These are phyloP conservation scores for Neoascochyta sp. DNA, from an alignment of 2,329 filamentous ascomycete species.

Conservation along the genomic window DNA sequence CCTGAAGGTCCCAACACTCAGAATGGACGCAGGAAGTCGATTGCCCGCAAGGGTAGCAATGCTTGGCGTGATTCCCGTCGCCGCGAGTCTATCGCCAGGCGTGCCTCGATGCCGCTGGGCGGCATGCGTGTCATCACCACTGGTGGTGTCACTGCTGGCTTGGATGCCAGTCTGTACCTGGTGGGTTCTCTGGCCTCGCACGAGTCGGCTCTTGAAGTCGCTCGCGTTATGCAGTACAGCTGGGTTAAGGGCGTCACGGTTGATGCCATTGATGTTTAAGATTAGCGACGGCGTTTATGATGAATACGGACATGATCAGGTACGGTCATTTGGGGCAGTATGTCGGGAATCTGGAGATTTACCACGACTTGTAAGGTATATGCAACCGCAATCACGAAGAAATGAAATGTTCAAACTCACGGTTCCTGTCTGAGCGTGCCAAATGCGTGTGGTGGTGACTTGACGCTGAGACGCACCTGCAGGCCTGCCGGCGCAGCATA, in stretches of 20 bases:
- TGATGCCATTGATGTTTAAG: slow-evolving; percentile 77
- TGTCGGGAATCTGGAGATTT: slow-evolving; percentile 27
- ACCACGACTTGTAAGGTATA: slow-evolving; percentile 27
- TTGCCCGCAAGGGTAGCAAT: slow-evolving; percentile 72
- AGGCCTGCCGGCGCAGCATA: too few species aligned
- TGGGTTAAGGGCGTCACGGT: slow-evolving; percentile 85
- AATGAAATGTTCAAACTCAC: slow-evolving; percentile 4
- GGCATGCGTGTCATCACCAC: slow-evolving; percentile 72
- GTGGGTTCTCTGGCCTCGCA: slow-evolving; percentile 78
- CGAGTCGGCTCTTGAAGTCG: slow-evolving; percentile 71
- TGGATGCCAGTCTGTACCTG: slow-evolving; percentile 81
- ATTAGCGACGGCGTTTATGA: slow-evolving; percentile 24
- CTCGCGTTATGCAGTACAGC: slow-evolving; percentile 71
- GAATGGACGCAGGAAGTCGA: slow-evolving; percentile 42
- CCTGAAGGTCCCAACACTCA: slow-evolving; percentile 51
- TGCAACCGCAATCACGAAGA: slow-evolving; percentile 18
- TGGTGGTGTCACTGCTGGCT: slow-evolving; percentile 72
- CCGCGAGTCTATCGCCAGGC: slow-evolving; percentile 75
- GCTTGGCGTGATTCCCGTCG: slow-evolving; percentile 74
- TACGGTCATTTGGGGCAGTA: slow-evolving; percentile 15
- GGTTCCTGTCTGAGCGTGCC: too few species aligned
- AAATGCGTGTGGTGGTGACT: too few species aligned
- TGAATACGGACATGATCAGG: slow-evolving; percentile 18
- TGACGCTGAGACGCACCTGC: too few species aligned
- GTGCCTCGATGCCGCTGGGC: slow-evolving; percentile 69